Evolutionary conservation across 352 stramenopile genomes (phyloP), one percentile per base, ranked within the genome.

Genomic region (Phytophthora fragariaefolia): DNA sequence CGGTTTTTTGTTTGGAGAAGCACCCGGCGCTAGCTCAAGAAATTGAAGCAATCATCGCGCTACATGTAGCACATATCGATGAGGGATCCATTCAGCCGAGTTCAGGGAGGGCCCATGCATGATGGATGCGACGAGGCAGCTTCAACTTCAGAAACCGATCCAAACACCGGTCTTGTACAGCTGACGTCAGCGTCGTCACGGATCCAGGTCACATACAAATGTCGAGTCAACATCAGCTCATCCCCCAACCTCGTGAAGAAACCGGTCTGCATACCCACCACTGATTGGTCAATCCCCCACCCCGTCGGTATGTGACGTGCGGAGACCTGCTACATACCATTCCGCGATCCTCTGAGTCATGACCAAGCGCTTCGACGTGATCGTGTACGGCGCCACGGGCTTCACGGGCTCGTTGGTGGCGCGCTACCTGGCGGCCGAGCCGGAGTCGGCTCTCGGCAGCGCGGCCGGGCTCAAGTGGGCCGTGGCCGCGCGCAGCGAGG

Each of bases 361-460:
- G 70, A 73, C 42, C 32, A 86, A 85, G 57, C 58, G 26, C 1
- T 90, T 88, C 30, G 78, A 91, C 59, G 27, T 91, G 46, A 82
- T 97, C 28, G 66, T 98, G 7, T 92, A 93, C 51, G 93, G 93
- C 66, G 91, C 88, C 24, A 98, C 90, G 18, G 93, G 91, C 50
- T 98, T 97, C 74, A 97, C 90, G 23, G 92, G 92, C 45, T 70
- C 73, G 28, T 59, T 98, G 24, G 82, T 93, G 26, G 78, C 80
- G 6, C 74, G 74, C 20, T 94, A 96, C 66, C 77, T 87, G 12
- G 87, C 87, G 34, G 63, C 70, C 45, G 66, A 83, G 49, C 12
- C 45, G 5, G 82, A 92, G 53, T 80, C 74, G 4, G 58, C 71
- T 0, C 18, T 80, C 1, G 48, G n/a, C 6, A 63, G 53, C n/a